Evolutionary conservation across 2,329 filamentous ascomycete genomes (phyloP).

Genomic region (Xylariaceae sp.): DNA sequence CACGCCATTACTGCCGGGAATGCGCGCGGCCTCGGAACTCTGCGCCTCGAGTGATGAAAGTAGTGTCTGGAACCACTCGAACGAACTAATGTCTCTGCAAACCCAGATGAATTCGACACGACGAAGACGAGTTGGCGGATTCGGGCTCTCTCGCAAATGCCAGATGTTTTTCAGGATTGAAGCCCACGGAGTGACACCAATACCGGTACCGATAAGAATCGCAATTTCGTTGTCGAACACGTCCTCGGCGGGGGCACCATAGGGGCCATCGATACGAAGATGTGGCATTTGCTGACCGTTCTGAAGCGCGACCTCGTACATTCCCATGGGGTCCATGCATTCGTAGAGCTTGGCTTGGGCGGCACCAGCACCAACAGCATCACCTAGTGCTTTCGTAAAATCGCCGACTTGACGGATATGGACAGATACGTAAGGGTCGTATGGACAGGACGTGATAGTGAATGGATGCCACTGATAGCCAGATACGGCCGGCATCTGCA

Average conservation of each 20-base stretch:
- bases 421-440: slow-evolving; percentile 88
- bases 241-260: slow-evolving; percentile 93
- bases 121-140: slow-evolving; percentile 81
- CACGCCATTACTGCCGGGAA: slow-evolving; percentile 60
- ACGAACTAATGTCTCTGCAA: slow-evolving; percentile 89
- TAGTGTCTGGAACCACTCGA: slow-evolving; percentile 98
- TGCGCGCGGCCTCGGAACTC: slow-evolving; percentile 62
- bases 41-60: slow-evolving; percentile 87
- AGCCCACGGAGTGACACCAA: slow-evolving; percentile 83
- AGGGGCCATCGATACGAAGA: slow-evolving; percentile 89
- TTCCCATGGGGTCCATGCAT: slow-evolving; percentile 83
- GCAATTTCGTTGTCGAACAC: slow-evolving; percentile 92
- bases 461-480: slow-evolving; percentile 96
- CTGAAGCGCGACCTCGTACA: slow-evolving; percentile 95
- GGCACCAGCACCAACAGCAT: slow-evolving; percentile 84
- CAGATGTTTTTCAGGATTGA: slow-evolving; percentile 95
- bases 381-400: slow-evolving; percentile 89
- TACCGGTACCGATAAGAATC: slow-evolving; percentile 79
- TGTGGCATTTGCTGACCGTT: slow-evolving; percentile 89
- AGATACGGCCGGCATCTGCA: slow-evolving; percentile 86
- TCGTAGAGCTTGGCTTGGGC: slow-evolving; percentile 88
- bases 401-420: slow-evolving; percentile 96
- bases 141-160: slow-evolving; percentile 85
- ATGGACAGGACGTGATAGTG: slow-evolving; percentile 96
- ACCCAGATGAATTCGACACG: slow-evolving; percentile 99